phyloP scores from a whole-genome alignment of 2,329 filamentous ascomycete species.

The Botryotinia convoluta region DNA sequence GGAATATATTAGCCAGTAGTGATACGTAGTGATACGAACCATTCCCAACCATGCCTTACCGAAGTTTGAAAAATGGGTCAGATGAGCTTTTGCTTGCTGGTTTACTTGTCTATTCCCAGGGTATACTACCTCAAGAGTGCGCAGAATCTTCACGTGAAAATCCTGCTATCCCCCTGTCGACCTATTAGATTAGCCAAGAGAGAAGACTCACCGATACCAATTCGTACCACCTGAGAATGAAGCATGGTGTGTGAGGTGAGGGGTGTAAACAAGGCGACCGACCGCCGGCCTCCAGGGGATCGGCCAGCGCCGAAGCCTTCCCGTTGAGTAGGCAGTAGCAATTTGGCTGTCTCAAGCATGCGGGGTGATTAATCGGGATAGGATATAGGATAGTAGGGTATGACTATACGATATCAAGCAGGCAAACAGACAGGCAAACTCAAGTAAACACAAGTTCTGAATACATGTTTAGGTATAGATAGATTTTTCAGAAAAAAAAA shows the following conservation, averaged over 20 bases:
- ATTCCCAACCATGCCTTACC: not conserved
- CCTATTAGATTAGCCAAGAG: not conserved
- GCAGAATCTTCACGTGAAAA: not conserved
- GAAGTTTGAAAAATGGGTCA: not conserved
- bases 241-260: not conserved
- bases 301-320: not conserved
- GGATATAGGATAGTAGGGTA: not conserved
- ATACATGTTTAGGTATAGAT: not conserved
- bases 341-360: not conserved
- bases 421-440: not conserved
- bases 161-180: not conserved
- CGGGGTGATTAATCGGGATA: not conserved
- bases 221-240: not conserved
- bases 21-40: not conserved
- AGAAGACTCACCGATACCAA: not conserved
- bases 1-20: not conserved
- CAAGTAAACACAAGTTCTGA: not conserved
- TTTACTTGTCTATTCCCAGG: not conserved
- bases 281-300: not conserved
- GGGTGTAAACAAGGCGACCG: not conserved
- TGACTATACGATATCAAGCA: constrained; percentile 8
- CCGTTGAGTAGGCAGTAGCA: not conserved
- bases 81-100: not conserved
- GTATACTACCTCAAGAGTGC: not conserved
- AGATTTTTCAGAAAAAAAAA: not conserved